These are phyloP conservation scores for Colletotrichum chrysophilum DNA, from an alignment of 2,329 filamentous ascomycete species.

Conservation along the genomic window DNA sequence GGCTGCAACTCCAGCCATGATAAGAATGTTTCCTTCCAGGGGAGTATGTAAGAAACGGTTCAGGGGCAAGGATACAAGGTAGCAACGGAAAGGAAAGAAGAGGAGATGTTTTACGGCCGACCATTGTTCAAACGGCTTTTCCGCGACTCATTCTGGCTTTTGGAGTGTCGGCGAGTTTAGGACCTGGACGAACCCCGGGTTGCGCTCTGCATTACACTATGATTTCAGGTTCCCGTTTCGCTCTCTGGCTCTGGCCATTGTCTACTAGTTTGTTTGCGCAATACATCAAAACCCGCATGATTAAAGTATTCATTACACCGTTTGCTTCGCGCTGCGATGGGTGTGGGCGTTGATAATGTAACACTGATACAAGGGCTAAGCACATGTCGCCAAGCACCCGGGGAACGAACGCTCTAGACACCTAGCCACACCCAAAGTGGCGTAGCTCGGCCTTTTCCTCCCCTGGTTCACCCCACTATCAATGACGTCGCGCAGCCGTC, in stretches of 20 bases:
- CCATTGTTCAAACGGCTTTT: conserved; percentile 15
- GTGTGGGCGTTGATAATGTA: neutral
- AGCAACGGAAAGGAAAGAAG: conserved; percentile 9
- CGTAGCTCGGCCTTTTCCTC: neutral
- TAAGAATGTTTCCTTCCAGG: neutral
- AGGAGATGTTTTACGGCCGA: conserved; percentile 1
- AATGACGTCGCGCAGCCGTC: conserved; percentile 14
- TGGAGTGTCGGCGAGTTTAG: conserved; percentile 21
- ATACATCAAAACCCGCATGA: conserved; percentile 9
- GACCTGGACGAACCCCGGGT: conserved; percentile 4
- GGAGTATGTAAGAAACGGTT: neutral
- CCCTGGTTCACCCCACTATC: conserved; percentile 10
- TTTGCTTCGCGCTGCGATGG: neutral
- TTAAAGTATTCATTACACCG: neutral
- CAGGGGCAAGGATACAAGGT: neutral
- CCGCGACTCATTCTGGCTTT: conserved; percentile 15
- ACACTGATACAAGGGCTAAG: neutral
- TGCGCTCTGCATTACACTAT: conserved; percentile 15
- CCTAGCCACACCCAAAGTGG: conserved; percentile 19
- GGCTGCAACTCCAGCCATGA: conserved; percentile 9
- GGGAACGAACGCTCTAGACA: neutral
- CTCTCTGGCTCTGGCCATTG: conserved; percentile 5
- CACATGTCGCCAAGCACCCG: conserved; percentile 11
- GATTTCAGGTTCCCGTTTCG: conserved; percentile 18
- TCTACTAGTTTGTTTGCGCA: conserved; percentile 16